Evolutionary conservation across 1,284 basidiomycete genomes (phyloP), one percentile per base, ranked within the genome.

Genomic region (Marasmius tenuissimus): DNA sequence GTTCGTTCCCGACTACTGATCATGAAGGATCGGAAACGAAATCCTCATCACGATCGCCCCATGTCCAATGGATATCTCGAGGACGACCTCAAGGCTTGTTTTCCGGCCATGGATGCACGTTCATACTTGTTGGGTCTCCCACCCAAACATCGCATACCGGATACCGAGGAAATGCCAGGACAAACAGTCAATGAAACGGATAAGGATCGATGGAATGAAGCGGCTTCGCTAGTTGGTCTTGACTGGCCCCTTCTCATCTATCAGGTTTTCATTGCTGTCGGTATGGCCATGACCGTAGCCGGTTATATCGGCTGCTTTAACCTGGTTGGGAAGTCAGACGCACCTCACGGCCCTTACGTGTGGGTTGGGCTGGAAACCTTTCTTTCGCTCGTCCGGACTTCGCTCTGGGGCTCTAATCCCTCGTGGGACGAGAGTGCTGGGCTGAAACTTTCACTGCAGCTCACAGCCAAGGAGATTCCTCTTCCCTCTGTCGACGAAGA

Each of bases 241-340:
- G 45, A 51, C 34, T 54, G 52, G 52, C n/a, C 18, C 20, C 49
- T 60, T 42, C n/a, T 12, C 14, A 4, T 16, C 5, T 58, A 55
- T 20, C 50, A 52, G 20, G 2, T 53, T 45, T 27, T 39, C 2
- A 60, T 53, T 1, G 16, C 45, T 45, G 14, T 53, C 22, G 58
- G 58, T 6, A 52, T 60, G 14, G 22, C 16, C 33, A 51, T 59
- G 48, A 39, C 40, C 20, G 35, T 60, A 16, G 34, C 37, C 1
- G 58, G 58, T 7, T 60, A 60, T 42, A 35, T 60, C 34, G 58
- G 58, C 11, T 60, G 58, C 22, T 60, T 60, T 37, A 60, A 33
- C 42, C 49, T 53, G 4, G 58, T 60, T 53, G 39, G 39, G 14
- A 16, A 33, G n/a, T 11, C 11, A 9, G 20, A 20, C n/a, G 11